Percentiles rank a stretch among this genome's conserved stretches.
Conservation (phyloP, 192 early-diverging fungal species). For the Gryganskiella cystojenkinii region DNA sequence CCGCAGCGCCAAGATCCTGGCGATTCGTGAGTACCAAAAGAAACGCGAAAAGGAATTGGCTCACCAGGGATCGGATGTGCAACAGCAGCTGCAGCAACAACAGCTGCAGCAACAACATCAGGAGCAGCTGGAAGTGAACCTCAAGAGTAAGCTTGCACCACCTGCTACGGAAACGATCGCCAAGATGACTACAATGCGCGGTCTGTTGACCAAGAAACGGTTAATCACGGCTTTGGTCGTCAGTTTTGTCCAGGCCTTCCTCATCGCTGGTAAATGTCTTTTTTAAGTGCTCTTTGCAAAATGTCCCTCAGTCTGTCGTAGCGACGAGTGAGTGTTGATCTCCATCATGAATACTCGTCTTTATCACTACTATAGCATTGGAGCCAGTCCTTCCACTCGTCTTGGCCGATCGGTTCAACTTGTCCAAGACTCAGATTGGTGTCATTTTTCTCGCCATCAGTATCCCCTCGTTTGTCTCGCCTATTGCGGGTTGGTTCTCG, state of each 20-base stretch:
- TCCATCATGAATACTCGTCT: constrained; percentile 15
- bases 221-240: constrained; percentile 26
- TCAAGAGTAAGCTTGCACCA: background rate
- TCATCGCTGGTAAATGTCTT: constrained; percentile 23
- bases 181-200: constrained; percentile 13
- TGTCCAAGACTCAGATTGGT: constrained; percentile 52
- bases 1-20: constrained; percentile 48
- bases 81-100: constrained; percentile 2
- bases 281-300: no score
- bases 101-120: background rate
- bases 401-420: constrained; percentile 42
- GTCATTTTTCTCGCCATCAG: constrained; percentile 51
- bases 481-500: constrained; percentile 55
- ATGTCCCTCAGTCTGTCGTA: no score
- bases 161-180: background rate
- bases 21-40: constrained; percentile 24
- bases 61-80: background rate
- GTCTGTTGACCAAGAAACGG: constrained; percentile 27
- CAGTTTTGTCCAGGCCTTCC: constrained; percentile 36
- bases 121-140: background rate
- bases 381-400: constrained; percentile 55
- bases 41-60: background rate
- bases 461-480: constrained; percentile 46
- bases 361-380: constrained; percentile 10
- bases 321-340: no score